Base-by-base conservation (phyloP, 306 rosid genomes). In the Rosa chinensis region DNA sequence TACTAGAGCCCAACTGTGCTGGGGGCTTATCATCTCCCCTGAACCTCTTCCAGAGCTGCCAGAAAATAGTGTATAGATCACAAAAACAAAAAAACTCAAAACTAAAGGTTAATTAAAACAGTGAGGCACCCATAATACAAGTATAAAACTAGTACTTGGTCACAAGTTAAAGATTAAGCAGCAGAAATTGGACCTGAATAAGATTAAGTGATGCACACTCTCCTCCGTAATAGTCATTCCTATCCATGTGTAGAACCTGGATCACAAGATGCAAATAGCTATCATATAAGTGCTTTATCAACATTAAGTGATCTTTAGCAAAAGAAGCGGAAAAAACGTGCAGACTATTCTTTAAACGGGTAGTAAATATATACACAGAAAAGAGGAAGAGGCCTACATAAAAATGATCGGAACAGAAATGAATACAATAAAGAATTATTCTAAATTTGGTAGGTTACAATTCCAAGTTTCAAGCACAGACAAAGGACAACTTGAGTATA, bases 191-290 rank as follows among this genome's bases (percentile, higher is more conserved):
- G 1, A 94, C 97, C 94, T 95, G 97, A 82, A 74, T 66, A 73
- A 95, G 99, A 89, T 91, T 93, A 42, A 95, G 98, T 1, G 99
- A 95, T 4, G 99, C 81, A 49, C 98, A 95, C 68, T 93, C 97
- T 82, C 99, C 99, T 52, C 99, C 99, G 40, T 95, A 92, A 58
- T 95, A 93, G 74, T 95, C 99, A 84, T 95, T 95, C 80, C 97
- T 86, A 68, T 95, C 99, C 97, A 95, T 95, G 74, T 95, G 99
- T 85, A 95, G 92, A 71, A 95, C 99, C 97, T 92, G 81, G 49
- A 43, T 73, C 78, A 78, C 20, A 43, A 67, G 3, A 75, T 12
- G 37, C 16, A 43, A 62, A 39, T n/a, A 73, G 74, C 74, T 75
- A 50, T 45, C 12, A 23, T 49, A 62, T 28, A 72, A 12, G 32